These are phyloP conservation scores for Fusarium zealandicum DNA, from an alignment of 2,329 filamentous ascomycete genomes.

Conservation along the genomic window DNA sequence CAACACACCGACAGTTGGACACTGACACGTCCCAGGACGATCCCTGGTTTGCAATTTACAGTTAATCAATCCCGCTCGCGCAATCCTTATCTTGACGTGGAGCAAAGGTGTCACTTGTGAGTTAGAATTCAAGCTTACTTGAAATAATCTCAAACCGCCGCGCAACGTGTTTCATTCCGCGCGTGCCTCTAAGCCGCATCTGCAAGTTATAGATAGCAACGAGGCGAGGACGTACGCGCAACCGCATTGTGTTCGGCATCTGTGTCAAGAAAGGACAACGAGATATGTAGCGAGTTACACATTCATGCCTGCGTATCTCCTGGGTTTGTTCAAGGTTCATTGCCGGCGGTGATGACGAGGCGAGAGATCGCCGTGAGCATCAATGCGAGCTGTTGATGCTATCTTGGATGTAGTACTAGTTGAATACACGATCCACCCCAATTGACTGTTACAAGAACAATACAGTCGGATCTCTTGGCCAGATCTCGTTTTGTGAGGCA, in stretches of 20 bases:
- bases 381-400: constrained; percentile 6
- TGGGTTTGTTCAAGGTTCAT: no score
- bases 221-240: constrained; percentile 2
- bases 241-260: constrained; percentile 12
- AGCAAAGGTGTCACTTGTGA: constrained; percentile 27
- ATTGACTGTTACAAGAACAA: not conserved
- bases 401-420: not conserved
- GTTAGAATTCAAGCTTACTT: constrained; percentile 43
- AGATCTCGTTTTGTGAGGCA: constrained; percentile 2
- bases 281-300: no score
- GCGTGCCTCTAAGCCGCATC: constrained; percentile 28
- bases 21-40: constrained; percentile 10
- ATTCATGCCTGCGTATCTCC: no score
- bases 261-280: not conserved
- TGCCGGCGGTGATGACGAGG: constrained; percentile 9
- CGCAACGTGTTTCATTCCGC: constrained; percentile 37
- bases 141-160: constrained; percentile 39
- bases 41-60: constrained; percentile 18
- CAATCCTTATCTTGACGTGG: constrained; percentile 31
- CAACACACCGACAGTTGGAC: constrained; percentile 26
- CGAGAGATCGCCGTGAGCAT: constrained; percentile 8
- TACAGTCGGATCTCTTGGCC: not conserved
- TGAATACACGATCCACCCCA: not conserved
- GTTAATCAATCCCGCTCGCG: constrained; percentile 19
- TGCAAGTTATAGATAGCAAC: not conserved